A percentile compares a stretch with the other conserved stretches of the same genome.
Conservation (phyloP, 2,329 filamentous ascomycete species). For the Aurifilum marmelostoma region DNA sequence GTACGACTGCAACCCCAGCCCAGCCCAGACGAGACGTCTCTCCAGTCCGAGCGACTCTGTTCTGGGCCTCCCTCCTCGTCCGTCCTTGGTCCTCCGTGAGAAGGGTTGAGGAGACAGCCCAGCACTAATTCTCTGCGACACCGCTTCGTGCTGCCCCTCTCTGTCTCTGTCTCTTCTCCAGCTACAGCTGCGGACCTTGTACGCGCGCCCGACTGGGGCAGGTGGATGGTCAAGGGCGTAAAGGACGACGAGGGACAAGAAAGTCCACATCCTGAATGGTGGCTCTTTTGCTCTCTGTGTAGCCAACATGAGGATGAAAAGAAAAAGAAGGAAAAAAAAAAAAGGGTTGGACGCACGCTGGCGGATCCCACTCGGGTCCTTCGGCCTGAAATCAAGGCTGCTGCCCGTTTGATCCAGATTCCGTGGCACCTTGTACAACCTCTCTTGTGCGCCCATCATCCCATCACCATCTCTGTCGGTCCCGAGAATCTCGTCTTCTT, state of each 20-base stretch:
- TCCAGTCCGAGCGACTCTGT: neutral
- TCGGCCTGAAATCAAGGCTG: slow-evolving; percentile 6
- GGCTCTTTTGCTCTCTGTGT: neutral
- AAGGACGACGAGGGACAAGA: too few species aligned
- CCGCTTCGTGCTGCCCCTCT: neutral
- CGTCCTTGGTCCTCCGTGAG: neutral
- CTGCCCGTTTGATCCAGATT: slow-evolving; percentile 19
- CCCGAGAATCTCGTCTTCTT: slow-evolving; percentile 1
- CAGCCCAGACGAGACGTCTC: neutral
- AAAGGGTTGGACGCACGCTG: neutral
- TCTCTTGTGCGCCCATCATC: neutral
- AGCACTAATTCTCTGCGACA: neutral
- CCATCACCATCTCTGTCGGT: neutral
- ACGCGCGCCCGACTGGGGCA: neutral
- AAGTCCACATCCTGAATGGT: neutral
- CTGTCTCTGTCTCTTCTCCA: neutral
- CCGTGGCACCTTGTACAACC: slow-evolving; percentile 21
- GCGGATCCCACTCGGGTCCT: neutral
- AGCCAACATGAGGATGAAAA: neutral
- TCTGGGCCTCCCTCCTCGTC: too few species aligned
- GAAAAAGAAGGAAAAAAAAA: neutral
- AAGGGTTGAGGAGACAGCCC: too few species aligned
- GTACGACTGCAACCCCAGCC: slow-evolving; percentile 21
- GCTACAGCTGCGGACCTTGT: neutral
- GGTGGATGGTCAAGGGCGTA: neutral